Conservation (phyloP, 2,329 filamentous ascomycete genomes). For the Epichloe hybrida region DNA sequence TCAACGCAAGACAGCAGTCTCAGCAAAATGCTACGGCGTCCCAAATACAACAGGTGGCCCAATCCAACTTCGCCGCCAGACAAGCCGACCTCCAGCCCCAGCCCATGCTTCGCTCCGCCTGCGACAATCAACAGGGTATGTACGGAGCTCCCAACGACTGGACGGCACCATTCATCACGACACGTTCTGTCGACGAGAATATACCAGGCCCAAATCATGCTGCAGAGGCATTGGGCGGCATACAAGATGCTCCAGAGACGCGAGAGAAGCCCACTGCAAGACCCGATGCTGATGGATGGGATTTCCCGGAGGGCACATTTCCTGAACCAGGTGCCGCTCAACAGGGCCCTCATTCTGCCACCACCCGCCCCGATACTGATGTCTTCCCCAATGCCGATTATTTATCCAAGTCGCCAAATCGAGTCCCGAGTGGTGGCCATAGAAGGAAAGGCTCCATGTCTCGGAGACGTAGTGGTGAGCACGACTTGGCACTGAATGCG, state of each 20-base stretch:
- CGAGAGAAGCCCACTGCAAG: constrained; percentile 31
- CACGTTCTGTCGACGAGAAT: constrained; percentile 22
- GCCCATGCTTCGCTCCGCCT: constrained; percentile 39
- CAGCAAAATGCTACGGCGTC: constrained; percentile 50
- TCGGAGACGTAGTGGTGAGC: constrained; percentile 56
- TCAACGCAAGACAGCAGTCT: constrained; percentile 38
- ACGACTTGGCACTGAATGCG: constrained; percentile 39
- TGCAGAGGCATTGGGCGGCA: constrained; percentile 24
- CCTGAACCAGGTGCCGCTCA: constrained; percentile 38
- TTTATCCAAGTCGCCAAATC: constrained; percentile 65
- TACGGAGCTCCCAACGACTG: constrained; percentile 25
- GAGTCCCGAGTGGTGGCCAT: constrained; percentile 49
- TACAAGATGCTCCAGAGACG: constrained; percentile 28
- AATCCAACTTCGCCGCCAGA: constrained; percentile 21
- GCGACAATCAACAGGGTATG: constrained; percentile 31
- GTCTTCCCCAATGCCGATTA: constrained; percentile 73
- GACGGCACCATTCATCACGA: constrained; percentile 19
- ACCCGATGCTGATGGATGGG: constrained; percentile 67
- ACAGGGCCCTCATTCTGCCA: constrained; percentile 29
- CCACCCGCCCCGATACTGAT: constrained; percentile 70
- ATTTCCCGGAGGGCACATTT: constrained; percentile 71
- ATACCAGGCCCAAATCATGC: constrained; percentile 22
- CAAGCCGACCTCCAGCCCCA: constrained; percentile 28
- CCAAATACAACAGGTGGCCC: constrained; percentile 27
- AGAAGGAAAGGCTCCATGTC: constrained; percentile 71